Base-by-base conservation (phyloP, 345 rosid genomes). In the Eucalyptus globulus region DNA sequence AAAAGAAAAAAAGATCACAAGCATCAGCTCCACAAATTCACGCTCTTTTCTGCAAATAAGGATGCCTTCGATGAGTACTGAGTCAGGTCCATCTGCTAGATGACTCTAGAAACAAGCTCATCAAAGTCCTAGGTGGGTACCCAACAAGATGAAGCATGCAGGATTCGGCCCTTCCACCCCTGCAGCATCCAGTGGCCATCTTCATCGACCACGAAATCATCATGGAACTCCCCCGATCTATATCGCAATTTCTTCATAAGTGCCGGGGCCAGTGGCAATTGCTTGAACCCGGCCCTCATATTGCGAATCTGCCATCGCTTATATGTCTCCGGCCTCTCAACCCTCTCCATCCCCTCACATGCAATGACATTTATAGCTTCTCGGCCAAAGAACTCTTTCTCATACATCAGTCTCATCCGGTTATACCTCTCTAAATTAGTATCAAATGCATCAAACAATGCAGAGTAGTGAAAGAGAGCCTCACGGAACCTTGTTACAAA, bases 151-250 rank as follows among this genome's bases (percentile, higher is more conserved):
- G 98, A 94, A 86, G 97, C 98, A 92, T 45, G 90, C 49, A 93
- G 51, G 29, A 95, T 96, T 80, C 97, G 92, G 86, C 99, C 99
- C 89, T 96, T 96, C 98, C 98, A 96, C 3, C 98, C 99, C 89
- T 94, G 98, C 89, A 96, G 90, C 94, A 96, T 90, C 99, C 99
- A 96, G 60, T 91, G 51, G 37, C 92, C 89, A 90, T 96, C 94
- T 92, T 91, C 91, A 90, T 94, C 96, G 11, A 95, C 56, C 65
- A 93, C 91, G 21, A 95, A 95, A 60, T 96, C 96, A 45, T 92
- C 92, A 89, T 93, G 93, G 76, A 96, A 96, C 27, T 7, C 58
- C 88, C 92, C 92, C 88, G 92, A 43, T 88, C 91, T 95, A 47
- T 11, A 12, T 91, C 89, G 93, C 76, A 95, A 90, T 88, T 91